Conservation (phyloP, 2,329 filamentous ascomycete species). For the Cytospora chrysosperma region DNA sequence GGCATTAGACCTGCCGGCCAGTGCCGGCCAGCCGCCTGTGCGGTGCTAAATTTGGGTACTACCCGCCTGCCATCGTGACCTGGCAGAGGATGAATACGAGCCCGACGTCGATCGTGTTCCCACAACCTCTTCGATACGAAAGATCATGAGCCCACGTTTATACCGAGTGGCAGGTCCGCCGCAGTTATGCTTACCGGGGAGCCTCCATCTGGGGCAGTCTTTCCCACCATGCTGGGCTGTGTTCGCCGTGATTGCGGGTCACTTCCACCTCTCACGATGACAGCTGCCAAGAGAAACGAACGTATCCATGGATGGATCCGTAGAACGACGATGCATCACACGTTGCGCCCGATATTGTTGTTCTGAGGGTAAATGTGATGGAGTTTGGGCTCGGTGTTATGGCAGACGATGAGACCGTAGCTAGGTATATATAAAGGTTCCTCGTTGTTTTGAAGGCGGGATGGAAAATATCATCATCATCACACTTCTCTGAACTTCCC, state of each 20-base stretch:
- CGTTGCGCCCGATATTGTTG: constrained; percentile 14
- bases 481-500: neutral
- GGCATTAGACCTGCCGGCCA: constrained; percentile 7
- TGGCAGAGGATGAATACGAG: constrained; percentile 20
- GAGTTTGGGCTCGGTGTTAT: neutral
- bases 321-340: constrained; percentile 11
- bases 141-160: constrained; percentile 8
- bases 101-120: constrained; percentile 18
- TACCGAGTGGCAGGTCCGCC: neutral
- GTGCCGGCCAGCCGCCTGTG: neutral
- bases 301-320: neutral
- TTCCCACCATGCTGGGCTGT: neutral
- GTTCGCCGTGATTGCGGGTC: constrained; percentile 1
- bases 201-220: neutral
- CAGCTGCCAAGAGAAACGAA: constrained; percentile 12
- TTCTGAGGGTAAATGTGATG: neutral
- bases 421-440: constrained; percentile 13
- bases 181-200: neutral
- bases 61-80: constrained; percentile 8
- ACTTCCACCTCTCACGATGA: neutral
- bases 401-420: neutral
- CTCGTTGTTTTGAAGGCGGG: neutral
- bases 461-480: constrained; percentile 2
- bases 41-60: neutral
- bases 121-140: constrained; percentile 6